phyloP scores from a whole-genome alignment of 2,329 filamentous ascomycete genomes.

The Claviceps spartinae region DNA sequence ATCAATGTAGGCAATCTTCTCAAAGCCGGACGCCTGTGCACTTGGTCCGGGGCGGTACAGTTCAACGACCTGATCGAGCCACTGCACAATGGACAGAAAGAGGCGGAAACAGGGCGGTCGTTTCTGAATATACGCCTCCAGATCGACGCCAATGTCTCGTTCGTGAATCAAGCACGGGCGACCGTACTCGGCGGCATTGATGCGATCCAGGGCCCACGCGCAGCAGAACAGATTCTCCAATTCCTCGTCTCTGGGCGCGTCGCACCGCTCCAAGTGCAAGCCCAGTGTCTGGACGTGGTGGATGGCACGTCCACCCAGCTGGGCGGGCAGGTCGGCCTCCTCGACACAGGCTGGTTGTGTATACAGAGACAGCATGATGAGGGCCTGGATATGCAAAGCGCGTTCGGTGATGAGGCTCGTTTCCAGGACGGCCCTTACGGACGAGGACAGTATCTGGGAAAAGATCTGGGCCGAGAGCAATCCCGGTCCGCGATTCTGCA shows the following conservation, averaged over 20 bases:
- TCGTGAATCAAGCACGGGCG: conserved; percentile 47
- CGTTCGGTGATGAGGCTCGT: conserved; percentile 39
- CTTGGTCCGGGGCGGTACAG: conserved; percentile 43
- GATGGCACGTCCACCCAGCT: conserved; percentile 38
- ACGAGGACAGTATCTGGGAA: conserved; percentile 32
- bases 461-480: conserved; percentile 33
- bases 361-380: conserved; percentile 43
- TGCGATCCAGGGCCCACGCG: conserved; percentile 46
- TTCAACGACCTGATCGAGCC: conserved; percentile 45
- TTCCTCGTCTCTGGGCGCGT: conserved; percentile 26
- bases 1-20: conserved; percentile 35
- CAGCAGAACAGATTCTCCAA: conserved; percentile 41
- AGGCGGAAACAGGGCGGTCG: conserved; percentile 43
- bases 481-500: conserved; percentile 24
- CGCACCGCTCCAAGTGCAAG: conserved; percentile 34
- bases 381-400: conserved; percentile 40
- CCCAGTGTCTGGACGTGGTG: conserved; percentile 44
- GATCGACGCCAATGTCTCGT: conserved; percentile 40
- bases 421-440: conserved; percentile 36
- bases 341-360: conserved; percentile 40
- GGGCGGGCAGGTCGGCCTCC: conserved; percentile 40
- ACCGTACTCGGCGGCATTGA: conserved; percentile 47
- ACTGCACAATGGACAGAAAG: conserved; percentile 38
- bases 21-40: conserved; percentile 23
- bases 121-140: conserved; percentile 35